Percentiles rank a stretch among this genome's conserved stretches.
Evolutionary conservation across 352 stramenopile genomes (phyloP).

Genomic region (Phytophthora sansomeana): DNA sequence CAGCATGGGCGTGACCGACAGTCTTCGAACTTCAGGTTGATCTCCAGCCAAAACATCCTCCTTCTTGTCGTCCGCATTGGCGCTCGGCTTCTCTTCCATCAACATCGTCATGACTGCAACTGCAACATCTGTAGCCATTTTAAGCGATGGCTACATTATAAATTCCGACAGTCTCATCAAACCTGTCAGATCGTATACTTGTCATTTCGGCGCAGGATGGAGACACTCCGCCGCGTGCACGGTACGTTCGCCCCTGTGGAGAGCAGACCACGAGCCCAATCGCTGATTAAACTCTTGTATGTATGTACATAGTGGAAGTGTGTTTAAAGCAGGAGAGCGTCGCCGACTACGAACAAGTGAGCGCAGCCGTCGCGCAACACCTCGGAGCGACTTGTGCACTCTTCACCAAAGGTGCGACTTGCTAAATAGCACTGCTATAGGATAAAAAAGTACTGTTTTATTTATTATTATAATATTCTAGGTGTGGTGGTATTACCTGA

Average conservation of each 20-base stretch:
- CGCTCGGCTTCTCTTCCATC: background rate
- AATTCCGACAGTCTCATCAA: background rate
- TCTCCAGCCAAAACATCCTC: background rate
- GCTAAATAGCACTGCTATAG: background rate
- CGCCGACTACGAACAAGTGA: constrained; percentile 47
- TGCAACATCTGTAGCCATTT: constrained; percentile 26
- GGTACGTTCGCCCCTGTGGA: constrained; percentile 16
- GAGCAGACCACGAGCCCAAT: no score
- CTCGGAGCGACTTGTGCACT: constrained; percentile 34
- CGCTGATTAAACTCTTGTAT: background rate
- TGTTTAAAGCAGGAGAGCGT: constrained; percentile 59
- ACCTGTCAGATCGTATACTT: constrained; percentile 1
- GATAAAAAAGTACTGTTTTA: background rate
- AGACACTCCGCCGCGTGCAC: constrained; percentile 30
- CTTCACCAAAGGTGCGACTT: constrained; percentile 39
- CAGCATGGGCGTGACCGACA: constrained; percentile 10
- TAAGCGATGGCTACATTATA: constrained; percentile 21
- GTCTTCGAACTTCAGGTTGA: constrained; percentile 3
- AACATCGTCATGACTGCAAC: background rate
- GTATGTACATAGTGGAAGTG: constrained; percentile 58
- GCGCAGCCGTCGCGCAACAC: constrained; percentile 28
- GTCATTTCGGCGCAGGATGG: constrained; percentile 9
- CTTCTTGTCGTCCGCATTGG: background rate
- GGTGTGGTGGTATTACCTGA: constrained; percentile 39
- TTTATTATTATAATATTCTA: constrained; percentile 20